Percentiles rank a stretch among this genome's conserved stretches.
Evolutionary conservation across 2,329 filamentous ascomycete genomes (phyloP).

Genomic region (Periconia sp.): DNA sequence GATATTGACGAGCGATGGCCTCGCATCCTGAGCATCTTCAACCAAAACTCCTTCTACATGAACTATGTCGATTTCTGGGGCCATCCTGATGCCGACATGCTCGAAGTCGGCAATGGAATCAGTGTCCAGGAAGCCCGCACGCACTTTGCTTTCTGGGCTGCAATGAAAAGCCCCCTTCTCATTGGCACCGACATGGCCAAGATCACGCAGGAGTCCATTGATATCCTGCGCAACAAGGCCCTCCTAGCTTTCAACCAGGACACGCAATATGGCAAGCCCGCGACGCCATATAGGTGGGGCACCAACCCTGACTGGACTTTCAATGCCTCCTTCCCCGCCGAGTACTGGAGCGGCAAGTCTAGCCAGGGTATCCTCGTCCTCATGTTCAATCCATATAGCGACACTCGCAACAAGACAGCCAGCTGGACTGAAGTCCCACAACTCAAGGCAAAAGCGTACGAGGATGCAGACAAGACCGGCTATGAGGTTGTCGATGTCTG

Average conservation of each 20-base stretch:
- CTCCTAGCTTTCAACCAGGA: conserved; percentile 55
- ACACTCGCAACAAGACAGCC: conserved; percentile 16
- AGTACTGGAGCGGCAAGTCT: conserved; percentile 34
- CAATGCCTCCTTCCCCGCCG: conserved; percentile 45
- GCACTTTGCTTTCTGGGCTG: conserved; percentile 50
- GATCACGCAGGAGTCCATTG: conserved; percentile 46
- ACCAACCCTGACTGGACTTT: conserved; percentile 58
- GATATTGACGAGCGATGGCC: conserved; percentile 30
- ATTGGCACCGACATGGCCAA: conserved; percentile 50
- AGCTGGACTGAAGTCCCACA: conserved; percentile 28
- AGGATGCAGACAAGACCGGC: too few species aligned
- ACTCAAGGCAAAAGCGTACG: conserved; percentile 12
- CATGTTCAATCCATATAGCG: conserved; percentile 30
- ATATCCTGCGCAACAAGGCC: conserved; percentile 47
- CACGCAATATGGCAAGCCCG: conserved; percentile 47
- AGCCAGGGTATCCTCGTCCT: conserved; percentile 31
- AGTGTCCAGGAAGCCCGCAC: conserved; percentile 37
- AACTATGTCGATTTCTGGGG: conserved; percentile 28
- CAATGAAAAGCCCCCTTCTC: conserved; percentile 51
- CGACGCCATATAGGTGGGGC: conserved; percentile 54
- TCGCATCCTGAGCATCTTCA: conserved; percentile 27
- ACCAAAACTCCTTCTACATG: conserved; percentile 27
- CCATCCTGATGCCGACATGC: conserved; percentile 32
- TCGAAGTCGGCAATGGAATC: conserved; percentile 48
- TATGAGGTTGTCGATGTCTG: conserved; percentile 27